Evolutionary conservation across 331 rosid species (phyloP).

Genomic region (Saraca asoca): DNA sequence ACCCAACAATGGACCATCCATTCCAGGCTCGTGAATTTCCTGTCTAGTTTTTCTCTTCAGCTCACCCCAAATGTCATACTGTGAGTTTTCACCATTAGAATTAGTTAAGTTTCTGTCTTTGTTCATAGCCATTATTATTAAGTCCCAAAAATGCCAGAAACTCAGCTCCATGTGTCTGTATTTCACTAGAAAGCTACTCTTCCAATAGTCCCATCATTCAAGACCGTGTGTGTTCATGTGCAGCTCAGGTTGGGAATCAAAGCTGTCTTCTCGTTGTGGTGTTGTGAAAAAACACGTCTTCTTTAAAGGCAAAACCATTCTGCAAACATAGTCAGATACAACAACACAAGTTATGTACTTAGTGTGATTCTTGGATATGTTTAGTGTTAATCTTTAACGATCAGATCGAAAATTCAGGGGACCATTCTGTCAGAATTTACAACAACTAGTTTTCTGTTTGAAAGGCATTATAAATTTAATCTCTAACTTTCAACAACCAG

Average conservation of each 20-base stretch:
- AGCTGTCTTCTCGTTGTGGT: background rate
- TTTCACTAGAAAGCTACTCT: slow-evolving; percentile 6
- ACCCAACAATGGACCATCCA: slow-evolving; percentile 47
- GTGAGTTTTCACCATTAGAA: background rate
- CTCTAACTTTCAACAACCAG: background rate
- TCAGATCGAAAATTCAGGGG: slow-evolving; percentile 29
- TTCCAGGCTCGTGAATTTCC: slow-evolving; percentile 54
- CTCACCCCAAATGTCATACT: background rate
- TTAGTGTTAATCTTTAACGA: slow-evolving; percentile 22
- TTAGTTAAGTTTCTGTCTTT: slow-evolving; percentile 25
- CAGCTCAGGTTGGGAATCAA: background rate
- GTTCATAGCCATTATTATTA: slow-evolving; percentile 26
- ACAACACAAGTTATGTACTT: background rate
- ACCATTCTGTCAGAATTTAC: slow-evolving; percentile 9
- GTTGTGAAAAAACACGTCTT: background rate
- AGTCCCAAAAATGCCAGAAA: slow-evolving; percentile 10
- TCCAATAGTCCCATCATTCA: slow-evolving; percentile 8
- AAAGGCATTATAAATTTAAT: background rate
- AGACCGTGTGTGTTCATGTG: slow-evolving; percentile 2
- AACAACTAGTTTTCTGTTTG: slow-evolving; percentile 2
- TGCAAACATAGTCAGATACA: background rate
- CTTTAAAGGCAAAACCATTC: slow-evolving; percentile 14
- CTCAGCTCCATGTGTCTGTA: background rate
- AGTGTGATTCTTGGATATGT: slow-evolving; percentile 12
- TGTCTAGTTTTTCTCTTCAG: slow-evolving; percentile 31